phyloP scores from a whole-genome alignment of 257 asterid species.

The Solanum tarijense region DNA sequence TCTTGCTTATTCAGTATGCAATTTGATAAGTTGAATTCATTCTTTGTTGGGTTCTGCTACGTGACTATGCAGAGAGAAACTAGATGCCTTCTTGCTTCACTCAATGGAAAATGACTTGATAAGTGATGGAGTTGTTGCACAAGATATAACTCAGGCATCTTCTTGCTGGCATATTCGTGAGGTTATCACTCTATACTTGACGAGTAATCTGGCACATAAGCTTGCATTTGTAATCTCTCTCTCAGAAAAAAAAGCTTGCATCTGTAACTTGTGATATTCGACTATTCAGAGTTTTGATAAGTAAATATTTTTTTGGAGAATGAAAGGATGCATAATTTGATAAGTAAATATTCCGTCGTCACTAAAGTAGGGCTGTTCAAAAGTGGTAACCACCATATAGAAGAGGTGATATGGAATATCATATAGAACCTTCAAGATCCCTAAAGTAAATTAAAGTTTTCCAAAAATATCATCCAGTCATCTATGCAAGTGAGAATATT shows the following conservation, averaged over 20 bases:
- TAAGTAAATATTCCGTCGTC: not conserved
- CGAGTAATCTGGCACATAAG: not conserved
- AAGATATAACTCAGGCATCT: constrained; percentile 90
- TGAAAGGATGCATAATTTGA: not conserved
- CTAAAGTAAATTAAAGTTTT: not conserved
- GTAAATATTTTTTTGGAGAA: not conserved
- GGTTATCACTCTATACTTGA: constrained; percentile 34
- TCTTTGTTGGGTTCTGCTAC: constrained; percentile 5
- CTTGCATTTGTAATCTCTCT: not conserved
- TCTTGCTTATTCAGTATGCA: not conserved
- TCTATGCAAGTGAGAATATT: not conserved
- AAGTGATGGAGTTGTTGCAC: constrained; percentile 91
- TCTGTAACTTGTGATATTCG: not conserved
- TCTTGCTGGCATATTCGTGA: constrained; percentile 95
- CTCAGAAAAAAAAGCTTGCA: not conserved
- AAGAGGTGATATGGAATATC: not conserved
- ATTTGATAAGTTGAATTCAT: not conserved
- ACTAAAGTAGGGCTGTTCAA: not conserved
- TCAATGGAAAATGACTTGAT: constrained; percentile 75
- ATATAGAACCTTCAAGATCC: not conserved
- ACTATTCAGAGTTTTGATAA: not conserved
- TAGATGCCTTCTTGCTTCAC: constrained; percentile 76
- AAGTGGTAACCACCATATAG: not conserved
- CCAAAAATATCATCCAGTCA: not conserved
- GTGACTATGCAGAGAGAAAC: constrained; percentile 64